A percentile compares a stretch with the other conserved stretches of the same genome.
These are phyloP conservation scores for Salvia sclarea DNA, from an alignment of 305 asterid genomes.

Conservation along the genomic window DNA sequence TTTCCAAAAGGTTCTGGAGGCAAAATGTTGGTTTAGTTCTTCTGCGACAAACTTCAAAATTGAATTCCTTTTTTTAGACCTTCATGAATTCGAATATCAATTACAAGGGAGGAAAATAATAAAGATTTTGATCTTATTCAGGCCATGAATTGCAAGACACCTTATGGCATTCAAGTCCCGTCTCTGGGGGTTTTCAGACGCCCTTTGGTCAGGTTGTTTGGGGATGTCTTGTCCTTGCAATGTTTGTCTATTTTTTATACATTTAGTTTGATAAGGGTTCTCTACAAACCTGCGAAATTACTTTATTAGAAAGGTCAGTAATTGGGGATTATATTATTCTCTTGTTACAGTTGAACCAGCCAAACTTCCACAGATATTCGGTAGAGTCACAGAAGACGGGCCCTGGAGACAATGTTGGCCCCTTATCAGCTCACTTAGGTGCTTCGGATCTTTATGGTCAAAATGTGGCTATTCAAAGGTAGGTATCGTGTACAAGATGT, in stretches of 20 bases:
- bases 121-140: conserved; percentile 34
- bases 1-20: conserved; percentile 7
- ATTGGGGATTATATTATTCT: conserved; percentile 20
- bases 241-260: conserved; percentile 16
- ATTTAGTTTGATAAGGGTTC: conserved; percentile 8
- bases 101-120: conserved; percentile 23
- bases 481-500: conserved; percentile 19
- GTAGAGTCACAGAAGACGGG: conserved; percentile 41
- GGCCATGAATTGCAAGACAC: conserved; percentile 48
- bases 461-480: conserved; percentile 42
- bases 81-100: conserved; percentile 6
- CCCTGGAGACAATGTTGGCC: conserved; percentile 36
- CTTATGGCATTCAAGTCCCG: conserved; percentile 42
- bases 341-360: conserved; percentile 41
- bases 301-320: conserved; percentile 14
- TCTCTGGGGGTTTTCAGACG: conserved; percentile 36
- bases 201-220: conserved; percentile 50
- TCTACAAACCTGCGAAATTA: conserved; percentile 3
- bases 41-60: conserved; percentile 7
- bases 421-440: conserved; percentile 34
- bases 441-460: conserved; percentile 36
- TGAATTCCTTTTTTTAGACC: conserved; percentile 6
- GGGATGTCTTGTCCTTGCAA: conserved; percentile 13
- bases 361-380: conserved; percentile 35
- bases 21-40: conserved; percentile 18